Conservation (phyloP, 139 green algal genomes). For the Volvox africanus region DNA sequence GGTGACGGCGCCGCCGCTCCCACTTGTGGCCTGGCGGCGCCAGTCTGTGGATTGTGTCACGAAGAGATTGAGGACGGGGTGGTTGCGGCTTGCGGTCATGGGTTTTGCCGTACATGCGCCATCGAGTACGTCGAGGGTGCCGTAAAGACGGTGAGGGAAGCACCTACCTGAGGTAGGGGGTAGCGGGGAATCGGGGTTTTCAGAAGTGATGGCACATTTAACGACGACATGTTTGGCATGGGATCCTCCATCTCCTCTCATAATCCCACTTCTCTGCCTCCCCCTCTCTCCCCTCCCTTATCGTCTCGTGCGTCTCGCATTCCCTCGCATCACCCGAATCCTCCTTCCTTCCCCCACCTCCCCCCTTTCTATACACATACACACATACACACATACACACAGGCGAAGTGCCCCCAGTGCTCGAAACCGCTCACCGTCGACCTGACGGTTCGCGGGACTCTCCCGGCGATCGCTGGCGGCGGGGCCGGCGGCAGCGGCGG, state of each 20-base stretch:
- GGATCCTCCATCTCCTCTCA: too few species aligned
- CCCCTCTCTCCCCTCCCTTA: too few species aligned
- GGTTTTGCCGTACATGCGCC: constrained; percentile 88
- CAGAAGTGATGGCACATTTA: too few species aligned
- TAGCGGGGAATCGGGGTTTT: too few species aligned
- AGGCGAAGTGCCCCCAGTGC: constrained; percentile 83
- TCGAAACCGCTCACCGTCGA: constrained; percentile 81
- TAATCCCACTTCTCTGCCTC: too few species aligned
- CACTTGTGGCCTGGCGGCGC: not conserved
- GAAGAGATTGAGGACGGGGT: constrained; percentile 82
- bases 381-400: not conserved
- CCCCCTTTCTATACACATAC: not conserved
- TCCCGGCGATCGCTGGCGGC: not conserved
- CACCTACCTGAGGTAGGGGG: too few species aligned
- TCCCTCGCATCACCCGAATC: too few species aligned
- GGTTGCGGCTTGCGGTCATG: constrained; percentile 76
- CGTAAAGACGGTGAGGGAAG: constrained; percentile 4
- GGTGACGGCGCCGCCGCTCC: not conserved
- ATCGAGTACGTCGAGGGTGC: constrained; percentile 77
- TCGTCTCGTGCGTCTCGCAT: too few species aligned
- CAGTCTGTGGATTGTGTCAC: constrained; percentile 81
- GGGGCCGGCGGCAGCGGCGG: not conserved
- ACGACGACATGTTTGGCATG: too few species aligned
- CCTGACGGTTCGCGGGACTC: constrained; percentile 56
- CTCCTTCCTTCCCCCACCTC: not conserved